Evolutionary conservation across 2,329 filamentous ascomycete species (phyloP).

Genomic region (Aspergillus eucalypticola): DNA sequence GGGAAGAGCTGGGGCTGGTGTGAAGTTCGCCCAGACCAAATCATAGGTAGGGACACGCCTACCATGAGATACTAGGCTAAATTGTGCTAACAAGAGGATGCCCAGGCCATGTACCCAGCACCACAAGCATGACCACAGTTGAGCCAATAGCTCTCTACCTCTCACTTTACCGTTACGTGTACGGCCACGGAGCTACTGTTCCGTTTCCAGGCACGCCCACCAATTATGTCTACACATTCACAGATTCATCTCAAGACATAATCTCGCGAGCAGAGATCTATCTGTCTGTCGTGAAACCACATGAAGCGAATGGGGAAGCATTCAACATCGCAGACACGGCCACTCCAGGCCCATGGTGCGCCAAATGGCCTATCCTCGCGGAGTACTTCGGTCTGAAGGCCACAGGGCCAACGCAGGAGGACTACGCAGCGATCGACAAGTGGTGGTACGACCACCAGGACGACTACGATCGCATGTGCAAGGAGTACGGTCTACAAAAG

Average conservation of each 20-base stretch:
- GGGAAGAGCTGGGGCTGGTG: constrained; percentile 48
- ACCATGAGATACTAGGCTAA: neutral
- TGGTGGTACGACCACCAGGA: constrained; percentile 24
- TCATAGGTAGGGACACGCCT: constrained; percentile 28
- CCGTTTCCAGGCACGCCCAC: constrained; percentile 40
- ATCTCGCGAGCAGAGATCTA: constrained; percentile 28
- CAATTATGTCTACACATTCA: constrained; percentile 37
- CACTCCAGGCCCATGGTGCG: constrained; percentile 14
- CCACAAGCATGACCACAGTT: constrained; percentile 47
- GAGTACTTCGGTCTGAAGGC: constrained; percentile 26
- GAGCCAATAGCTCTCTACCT: constrained; percentile 45
- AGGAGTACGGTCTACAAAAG: constrained; percentile 17
- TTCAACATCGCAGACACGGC: constrained; percentile 32
- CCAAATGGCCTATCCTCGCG: constrained; percentile 22
- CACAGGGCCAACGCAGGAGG: constrained; percentile 4
- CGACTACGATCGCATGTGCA: constrained; percentile 23
- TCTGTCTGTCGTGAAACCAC: constrained; percentile 21
- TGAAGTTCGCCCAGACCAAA: constrained; percentile 48
- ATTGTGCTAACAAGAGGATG: neutral
- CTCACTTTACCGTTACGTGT: constrained; percentile 36
- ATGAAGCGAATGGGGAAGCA: constrained; percentile 17
- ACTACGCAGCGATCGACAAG: constrained; percentile 19
- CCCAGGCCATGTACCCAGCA: constrained; percentile 46
- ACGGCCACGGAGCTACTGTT: constrained; percentile 39
- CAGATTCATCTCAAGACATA: constrained; percentile 40